Base-by-base conservation (phyloP, 129 eudicot species). In the Flaveria robusta region DNA sequence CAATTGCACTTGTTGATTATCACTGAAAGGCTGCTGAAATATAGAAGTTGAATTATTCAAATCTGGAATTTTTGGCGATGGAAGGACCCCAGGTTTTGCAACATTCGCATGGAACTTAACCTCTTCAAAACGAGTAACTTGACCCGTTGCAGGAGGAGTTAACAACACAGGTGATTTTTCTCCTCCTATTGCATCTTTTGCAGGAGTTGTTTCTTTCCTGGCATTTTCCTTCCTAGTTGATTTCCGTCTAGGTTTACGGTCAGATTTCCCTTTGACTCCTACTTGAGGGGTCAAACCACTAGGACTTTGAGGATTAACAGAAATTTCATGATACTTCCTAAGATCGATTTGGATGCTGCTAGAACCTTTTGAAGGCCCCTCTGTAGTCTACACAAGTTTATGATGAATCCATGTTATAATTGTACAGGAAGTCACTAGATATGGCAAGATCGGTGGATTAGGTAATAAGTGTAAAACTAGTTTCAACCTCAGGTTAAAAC, bases 1-100 rank as follows among this genome's bases (percentile, higher is more conserved):
- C 71, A 94, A 77, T 81, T 94, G 98, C 82, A 94, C 90, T 88
- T 94, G 98, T 74, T 94, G 98, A 66, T 79, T 66, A 85, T 94
- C 97, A 29, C 90, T 88, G 55, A 94, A 89, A 64, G 92, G 93
- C 87, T 94, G 97, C 20, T 84, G 96, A 82, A 77, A 79, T 27
- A 79, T 24, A 20, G 85, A 46, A 73, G 83, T 86, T 74, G 97
- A 87, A 49, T 91, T 81, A 75, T 87, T 88, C 68, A 89, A 78
- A 86, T 94, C 97, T 14, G 96, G 97, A 63, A 87, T 72, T 68
- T 69, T 78, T 51, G 88, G 82, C 23, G 82, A 49, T 49, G 92
- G 74, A 80, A 83, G 26, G 45, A 80, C 87, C 50, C 60, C 64
- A 7, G 88, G 75, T 78, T 84, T 86, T 49, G 78, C 52, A 56